These are phyloP conservation scores for Phenoliferia sp. DNA, from an alignment of 1,284 basidiomycete genomes.

Conservation along the genomic window DNA sequence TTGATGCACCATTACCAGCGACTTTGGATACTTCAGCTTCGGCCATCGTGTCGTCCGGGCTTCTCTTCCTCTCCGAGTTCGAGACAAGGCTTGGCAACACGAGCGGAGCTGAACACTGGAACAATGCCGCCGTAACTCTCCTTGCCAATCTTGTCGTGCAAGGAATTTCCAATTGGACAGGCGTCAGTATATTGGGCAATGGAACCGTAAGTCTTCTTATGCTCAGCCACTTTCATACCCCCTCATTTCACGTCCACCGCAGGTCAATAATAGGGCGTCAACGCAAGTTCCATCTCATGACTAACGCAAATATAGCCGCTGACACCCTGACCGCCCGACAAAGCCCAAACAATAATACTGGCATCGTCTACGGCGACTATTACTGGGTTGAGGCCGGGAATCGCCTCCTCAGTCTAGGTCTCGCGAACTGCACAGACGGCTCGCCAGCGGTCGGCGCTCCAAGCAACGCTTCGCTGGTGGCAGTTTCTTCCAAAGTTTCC, in stretches of 20 bases:
- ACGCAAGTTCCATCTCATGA: neutral
- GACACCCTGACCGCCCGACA: neutral
- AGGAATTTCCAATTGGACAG: conserved; percentile 53
- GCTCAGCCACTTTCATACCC: too few relatives aligned
- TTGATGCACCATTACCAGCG: conserved; percentile 53
- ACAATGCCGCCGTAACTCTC: conserved; percentile 51
- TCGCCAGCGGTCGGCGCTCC: neutral
- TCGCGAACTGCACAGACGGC: conserved; percentile 17
- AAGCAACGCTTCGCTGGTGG: neutral
- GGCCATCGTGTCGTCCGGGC: conserved; percentile 55
- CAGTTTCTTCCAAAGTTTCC: too few relatives aligned
- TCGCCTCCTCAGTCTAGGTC: conserved; percentile 9
- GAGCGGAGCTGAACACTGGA: conserved; percentile 48
- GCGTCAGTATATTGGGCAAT: conserved; percentile 61
- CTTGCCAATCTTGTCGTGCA: conserved; percentile 52
- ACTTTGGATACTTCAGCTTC: conserved; percentile 65
- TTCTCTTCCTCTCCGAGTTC: conserved; percentile 56
- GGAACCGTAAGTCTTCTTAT: too few relatives aligned
- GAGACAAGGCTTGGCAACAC: conserved; percentile 46
- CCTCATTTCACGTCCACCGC: too few relatives aligned
- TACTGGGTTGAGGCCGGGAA: conserved; percentile 17
- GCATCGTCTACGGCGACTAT: conserved; percentile 56
- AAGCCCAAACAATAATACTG: conserved; percentile 55
- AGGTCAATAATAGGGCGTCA: conserved; percentile 52
- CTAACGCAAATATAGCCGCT: neutral